Evolutionary conservation across 2,329 filamentous ascomycete species (phyloP).

Genomic region (Arthrobotrys sphaeroides): DNA sequence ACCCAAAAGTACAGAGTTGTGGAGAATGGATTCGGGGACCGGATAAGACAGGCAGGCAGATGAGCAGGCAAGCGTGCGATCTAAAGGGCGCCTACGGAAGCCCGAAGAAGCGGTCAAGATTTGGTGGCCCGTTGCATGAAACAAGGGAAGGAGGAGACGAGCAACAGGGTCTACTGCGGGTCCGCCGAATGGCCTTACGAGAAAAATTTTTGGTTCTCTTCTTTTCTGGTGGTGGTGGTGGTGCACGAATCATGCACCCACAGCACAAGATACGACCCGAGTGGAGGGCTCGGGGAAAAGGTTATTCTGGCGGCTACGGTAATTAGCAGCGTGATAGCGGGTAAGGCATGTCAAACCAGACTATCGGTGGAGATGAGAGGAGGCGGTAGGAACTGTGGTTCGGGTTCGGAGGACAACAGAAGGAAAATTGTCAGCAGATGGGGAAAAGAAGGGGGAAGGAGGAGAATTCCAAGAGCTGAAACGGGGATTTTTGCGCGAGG

Average conservation of each 20-base stretch:
- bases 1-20: background rate
- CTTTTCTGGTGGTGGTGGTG: background rate
- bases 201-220: slow-evolving; percentile 27
- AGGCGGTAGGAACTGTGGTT: slow-evolving; percentile 26
- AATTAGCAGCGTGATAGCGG: slow-evolving; percentile 41
- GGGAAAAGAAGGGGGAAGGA: slow-evolving; percentile 39
- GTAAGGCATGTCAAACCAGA: slow-evolving; percentile 33
- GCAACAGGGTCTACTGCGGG: slow-evolving; percentile 47
- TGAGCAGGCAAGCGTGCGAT: slow-evolving; percentile 16
- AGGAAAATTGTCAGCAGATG: slow-evolving; percentile 33
- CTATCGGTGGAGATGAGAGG: slow-evolving; percentile 49
- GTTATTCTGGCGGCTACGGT: slow-evolving; percentile 32
- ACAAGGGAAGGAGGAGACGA: slow-evolving; percentile 45
- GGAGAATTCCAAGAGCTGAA: slow-evolving; percentile 45
- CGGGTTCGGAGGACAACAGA: slow-evolving; percentile 46
- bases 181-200: slow-evolving; percentile 40
- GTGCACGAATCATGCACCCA: slow-evolving; percentile 44
- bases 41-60: background rate
- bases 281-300: slow-evolving; percentile 11
- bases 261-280: slow-evolving; percentile 19
- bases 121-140: slow-evolving; percentile 41
- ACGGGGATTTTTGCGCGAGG: slow-evolving; percentile 53
- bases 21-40: slow-evolving; percentile 3
- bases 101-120: slow-evolving; percentile 20
- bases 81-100: slow-evolving; percentile 37